These are phyloP conservation scores for Blastobotrys buckinghamii DNA, from an alignment of 1,139 yeast species.

Conservation along the genomic window DNA sequence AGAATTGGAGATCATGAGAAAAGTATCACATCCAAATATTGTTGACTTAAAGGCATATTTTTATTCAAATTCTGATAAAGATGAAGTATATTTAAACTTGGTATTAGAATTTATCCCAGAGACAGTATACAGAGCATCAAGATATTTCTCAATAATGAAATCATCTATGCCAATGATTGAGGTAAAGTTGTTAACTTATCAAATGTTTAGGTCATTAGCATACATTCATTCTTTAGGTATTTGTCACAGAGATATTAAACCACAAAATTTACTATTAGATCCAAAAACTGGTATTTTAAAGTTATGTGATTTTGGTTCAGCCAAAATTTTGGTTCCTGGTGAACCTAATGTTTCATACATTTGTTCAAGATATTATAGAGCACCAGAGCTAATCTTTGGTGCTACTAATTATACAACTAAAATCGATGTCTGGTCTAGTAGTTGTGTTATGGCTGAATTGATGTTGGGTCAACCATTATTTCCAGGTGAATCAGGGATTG, in stretches of 20 bases:
- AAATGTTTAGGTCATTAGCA: constrained; percentile 82
- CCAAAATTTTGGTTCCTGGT: constrained; percentile 78
- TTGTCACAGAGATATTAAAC: constrained; percentile 96
- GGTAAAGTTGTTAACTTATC: constrained; percentile 85
- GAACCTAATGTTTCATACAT: constrained; percentile 96
- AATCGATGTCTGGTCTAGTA: constrained; percentile 89
- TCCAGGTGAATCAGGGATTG: constrained; percentile 97
- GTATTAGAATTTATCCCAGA: constrained; percentile 92
- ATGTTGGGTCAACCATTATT: constrained; percentile 92
- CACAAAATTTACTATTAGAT: constrained; percentile 86
- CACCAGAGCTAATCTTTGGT: constrained; percentile 89
- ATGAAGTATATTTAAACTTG: constrained; percentile 78
- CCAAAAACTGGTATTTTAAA: constrained; percentile 79
- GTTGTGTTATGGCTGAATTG: constrained; percentile 96
- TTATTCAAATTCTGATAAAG: constrained; percentile 69
- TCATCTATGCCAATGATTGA: constrained; percentile 82
- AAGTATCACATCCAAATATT: constrained; percentile 78
- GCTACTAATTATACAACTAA: constrained; percentile 93
- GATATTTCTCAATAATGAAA: constrained; percentile 71
- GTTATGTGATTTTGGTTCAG: constrained; percentile 98
- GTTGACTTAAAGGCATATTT: constrained; percentile 86
- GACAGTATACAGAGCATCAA: constrained; percentile 84
- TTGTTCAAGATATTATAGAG: constrained; percentile 93
- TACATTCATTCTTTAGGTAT: constrained; percentile 88
- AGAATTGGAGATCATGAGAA: constrained; percentile 92